Evolutionary conservation across 441 rosid genomes (phyloP), one percentile per base, ranked within the genome.

Genomic region (Melastoma candidum): DNA sequence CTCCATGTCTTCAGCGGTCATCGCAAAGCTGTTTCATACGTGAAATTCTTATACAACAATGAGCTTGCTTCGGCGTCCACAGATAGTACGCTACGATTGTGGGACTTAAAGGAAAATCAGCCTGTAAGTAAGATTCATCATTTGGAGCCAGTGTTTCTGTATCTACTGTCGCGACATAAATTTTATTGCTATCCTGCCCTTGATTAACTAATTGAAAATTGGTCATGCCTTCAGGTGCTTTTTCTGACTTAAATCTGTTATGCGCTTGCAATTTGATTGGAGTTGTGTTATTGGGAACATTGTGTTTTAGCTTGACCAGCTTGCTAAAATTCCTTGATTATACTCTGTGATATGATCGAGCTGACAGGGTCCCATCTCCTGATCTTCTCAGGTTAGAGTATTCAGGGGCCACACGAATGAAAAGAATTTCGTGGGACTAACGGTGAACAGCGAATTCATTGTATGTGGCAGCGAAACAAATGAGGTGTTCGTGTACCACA

Each of bases 41-140:
- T 94, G 59, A 90, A 94, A 64, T 94, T 90, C 74, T 71, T 90
- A 77, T 90, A 97, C 46, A 78, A 77, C 70, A 75, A 78, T 39
- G 99, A 94, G 82, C 99, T 90, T 63, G 92, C 96, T 68, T 94
- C 97, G 60, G 99, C 97, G 46, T 94, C 99, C 14, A 94, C 97
- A 9, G 99, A 94, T 75, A 89, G 94, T 75, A 90, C 99, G 9
- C 74, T 94, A 63, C 76, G 97, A 25, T 71, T 90, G 48, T 90
- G 99, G 99, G 96, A 94, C 60, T 97, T 94, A 56, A 87, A 87
- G 74, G 84, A 90, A 53, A 85, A 90, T 63, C 51, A 80, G 45
- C 94, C 90, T 0, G 99, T 86, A 65, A 78, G 85, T 80, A 47
- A 41, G 12, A 29, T 66, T 51, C 63, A 54, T 49, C 17, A 32